These are phyloP conservation scores for Botrytis elliptica DNA, from an alignment of 2,329 filamentous ascomycete species.

Conservation along the genomic window DNA sequence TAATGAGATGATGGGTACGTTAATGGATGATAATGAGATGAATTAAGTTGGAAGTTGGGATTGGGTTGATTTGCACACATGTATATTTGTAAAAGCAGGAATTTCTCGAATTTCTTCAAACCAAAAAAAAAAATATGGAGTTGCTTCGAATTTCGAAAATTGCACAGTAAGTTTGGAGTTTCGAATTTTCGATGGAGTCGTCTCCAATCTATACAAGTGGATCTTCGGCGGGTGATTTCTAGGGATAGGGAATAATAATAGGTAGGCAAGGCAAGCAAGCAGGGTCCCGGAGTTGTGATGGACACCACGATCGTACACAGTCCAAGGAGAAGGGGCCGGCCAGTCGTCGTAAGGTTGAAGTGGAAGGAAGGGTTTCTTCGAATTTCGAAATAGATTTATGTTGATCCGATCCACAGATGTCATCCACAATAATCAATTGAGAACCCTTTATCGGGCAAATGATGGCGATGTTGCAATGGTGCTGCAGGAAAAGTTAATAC, in stretches of 20 bases:
- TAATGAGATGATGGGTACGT: background rate
- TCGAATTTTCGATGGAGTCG: background rate
- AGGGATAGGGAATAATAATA: background rate
- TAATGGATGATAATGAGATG: background rate
- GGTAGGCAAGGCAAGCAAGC: background rate
- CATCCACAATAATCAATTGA: background rate
- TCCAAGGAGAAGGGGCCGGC: background rate
- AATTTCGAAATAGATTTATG: background rate
- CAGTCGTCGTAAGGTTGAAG: background rate
- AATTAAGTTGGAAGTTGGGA: background rate
- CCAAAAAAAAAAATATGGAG: background rate
- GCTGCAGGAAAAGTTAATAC: background rate
- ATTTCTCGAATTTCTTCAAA: background rate
- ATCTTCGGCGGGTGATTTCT: background rate
- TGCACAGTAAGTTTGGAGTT: background rate
- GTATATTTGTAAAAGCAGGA: background rate
- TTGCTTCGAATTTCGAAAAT: background rate
- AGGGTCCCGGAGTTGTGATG: background rate
- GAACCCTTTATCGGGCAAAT: background rate
- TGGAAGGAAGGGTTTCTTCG: background rate
- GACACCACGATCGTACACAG: background rate
- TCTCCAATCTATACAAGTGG: background rate
- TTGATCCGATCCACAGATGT: background rate
- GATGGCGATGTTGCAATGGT: background rate
- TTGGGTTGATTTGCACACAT: background rate